These are phyloP conservation scores for Microstegium vimineum DNA, from an alignment of 176 grass and related monocot species.

Conservation along the genomic window DNA sequence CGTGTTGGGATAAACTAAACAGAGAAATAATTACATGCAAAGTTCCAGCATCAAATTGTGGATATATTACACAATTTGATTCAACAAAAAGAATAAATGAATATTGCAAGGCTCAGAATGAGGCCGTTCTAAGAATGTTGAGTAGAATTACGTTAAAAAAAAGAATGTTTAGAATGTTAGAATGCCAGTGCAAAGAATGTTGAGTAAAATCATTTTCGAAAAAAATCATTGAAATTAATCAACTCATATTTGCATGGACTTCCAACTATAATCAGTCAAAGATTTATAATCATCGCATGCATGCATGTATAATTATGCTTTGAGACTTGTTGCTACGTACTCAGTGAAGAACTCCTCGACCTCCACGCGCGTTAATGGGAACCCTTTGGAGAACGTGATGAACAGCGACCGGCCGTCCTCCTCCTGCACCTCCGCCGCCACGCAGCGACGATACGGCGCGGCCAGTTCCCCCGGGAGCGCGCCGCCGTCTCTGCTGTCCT, in stretches of 20 bases:
- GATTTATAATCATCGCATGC: not conserved
- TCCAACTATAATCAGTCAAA: not conserved
- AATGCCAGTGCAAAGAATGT: not conserved
- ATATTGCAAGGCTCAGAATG: too few species aligned
- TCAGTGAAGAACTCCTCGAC: slow-evolving; percentile 61
- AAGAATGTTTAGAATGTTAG: too few species aligned
- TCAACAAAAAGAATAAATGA: too few species aligned
- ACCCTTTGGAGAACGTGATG: slow-evolving; percentile 81
- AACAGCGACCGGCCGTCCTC: slow-evolving; percentile 55
- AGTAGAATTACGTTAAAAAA: not conserved
- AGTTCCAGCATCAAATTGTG: too few species aligned
- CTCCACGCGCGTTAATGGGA: slow-evolving; percentile 54
- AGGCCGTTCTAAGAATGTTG: not conserved
- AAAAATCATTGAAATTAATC: not conserved
- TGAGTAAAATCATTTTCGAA: not conserved
- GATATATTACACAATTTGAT: too few species aligned
- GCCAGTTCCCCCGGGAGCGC: slow-evolving; percentile 40
- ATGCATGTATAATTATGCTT: not conserved
- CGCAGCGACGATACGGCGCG: not conserved
- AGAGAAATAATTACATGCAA: too few species aligned
- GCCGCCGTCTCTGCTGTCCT: not conserved
- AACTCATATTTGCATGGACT: not conserved
- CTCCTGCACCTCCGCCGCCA: not conserved
- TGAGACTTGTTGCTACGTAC: slow-evolving; percentile 41
- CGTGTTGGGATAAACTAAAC: too few species aligned